Conservation (phyloP, 441 rosid species). For the Capsella rubella region DNA sequence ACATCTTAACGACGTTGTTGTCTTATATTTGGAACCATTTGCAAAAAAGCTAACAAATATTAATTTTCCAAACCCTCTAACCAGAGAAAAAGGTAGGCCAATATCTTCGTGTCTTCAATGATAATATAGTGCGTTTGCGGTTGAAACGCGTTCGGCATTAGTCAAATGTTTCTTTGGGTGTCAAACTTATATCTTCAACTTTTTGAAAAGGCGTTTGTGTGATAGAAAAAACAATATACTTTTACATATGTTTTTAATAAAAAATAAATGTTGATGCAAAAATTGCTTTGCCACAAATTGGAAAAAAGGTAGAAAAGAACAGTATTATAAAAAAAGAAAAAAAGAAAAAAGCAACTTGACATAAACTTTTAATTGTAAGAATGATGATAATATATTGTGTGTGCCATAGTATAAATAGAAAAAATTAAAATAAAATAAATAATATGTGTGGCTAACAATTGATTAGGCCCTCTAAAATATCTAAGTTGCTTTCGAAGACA, state of each 20-base stretch:
- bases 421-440: constrained; percentile 7
- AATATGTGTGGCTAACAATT: constrained; percentile 35
- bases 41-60: constrained; percentile 4
- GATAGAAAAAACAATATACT: not conserved
- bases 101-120: not conserved
- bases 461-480: constrained; percentile 50
- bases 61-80: constrained; percentile 14
- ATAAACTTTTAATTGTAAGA: constrained; percentile 21
- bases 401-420: not conserved
- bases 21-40: constrained; percentile 31
- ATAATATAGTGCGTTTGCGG: constrained; percentile 19
- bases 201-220: not conserved
- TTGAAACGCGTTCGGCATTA: constrained; percentile 30
- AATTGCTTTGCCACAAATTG: constrained; percentile 28
- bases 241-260: not conserved
- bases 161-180: constrained; percentile 25
- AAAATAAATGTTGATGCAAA: constrained; percentile 12
- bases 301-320: constrained; percentile 37
- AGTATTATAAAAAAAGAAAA: constrained; percentile 36
- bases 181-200: not conserved
- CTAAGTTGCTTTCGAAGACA: constrained; percentile 48
- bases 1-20: constrained; percentile 21
- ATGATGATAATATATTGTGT: constrained; percentile 17
- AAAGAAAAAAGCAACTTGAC: constrained; percentile 33
- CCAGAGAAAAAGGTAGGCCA: constrained; percentile 1